Conservation (phyloP, 106 monocot species). For the Alisma plantagoaquatica region DNA sequence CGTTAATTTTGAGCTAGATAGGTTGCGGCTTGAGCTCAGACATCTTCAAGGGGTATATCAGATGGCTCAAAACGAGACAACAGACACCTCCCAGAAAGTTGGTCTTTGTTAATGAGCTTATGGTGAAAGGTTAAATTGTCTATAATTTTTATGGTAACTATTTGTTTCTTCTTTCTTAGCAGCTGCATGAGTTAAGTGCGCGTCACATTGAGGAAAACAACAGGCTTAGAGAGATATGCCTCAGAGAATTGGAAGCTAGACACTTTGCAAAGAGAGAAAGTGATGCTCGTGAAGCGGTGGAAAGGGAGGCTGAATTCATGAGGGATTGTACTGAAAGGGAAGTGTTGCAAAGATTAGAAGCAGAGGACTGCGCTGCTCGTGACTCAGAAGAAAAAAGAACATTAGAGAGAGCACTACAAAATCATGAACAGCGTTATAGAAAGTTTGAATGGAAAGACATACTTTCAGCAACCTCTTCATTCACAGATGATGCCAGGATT, state of each 20-base stretch:
- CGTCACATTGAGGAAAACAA: constrained; percentile 28
- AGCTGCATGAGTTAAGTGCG: constrained; percentile 35
- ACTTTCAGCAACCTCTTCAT: constrained; percentile 52
- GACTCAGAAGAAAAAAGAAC: constrained; percentile 27
- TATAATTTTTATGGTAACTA: too few relatives aligned
- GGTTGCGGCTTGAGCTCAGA: too few relatives aligned
- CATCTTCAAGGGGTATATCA: too few relatives aligned
- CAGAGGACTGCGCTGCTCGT: constrained; percentile 23
- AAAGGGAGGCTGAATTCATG: constrained; percentile 32
- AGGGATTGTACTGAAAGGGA: constrained; percentile 32
- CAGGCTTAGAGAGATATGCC: constrained; percentile 30
- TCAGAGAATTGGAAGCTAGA: constrained; percentile 27
- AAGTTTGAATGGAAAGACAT: constrained; percentile 73
- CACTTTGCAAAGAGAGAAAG: constrained; percentile 27
- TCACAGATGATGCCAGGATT: constrained; percentile 43
- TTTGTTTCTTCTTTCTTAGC: neutral
- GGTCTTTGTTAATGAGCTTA: too few relatives aligned
- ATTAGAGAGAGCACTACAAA: constrained; percentile 13
- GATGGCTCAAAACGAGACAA: too few relatives aligned
- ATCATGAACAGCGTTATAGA: constrained; percentile 22
- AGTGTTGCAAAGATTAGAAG: constrained; percentile 18
- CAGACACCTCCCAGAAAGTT: too few relatives aligned
- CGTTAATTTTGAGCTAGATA: too few relatives aligned
- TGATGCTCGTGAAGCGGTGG: constrained; percentile 34
- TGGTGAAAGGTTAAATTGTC: too few relatives aligned